Percentiles rank a stretch among this genome's conserved stretches.
Evolutionary conservation across 352 stramenopile genomes (phyloP).

Genomic region (Pythium rishiriense): DNA sequence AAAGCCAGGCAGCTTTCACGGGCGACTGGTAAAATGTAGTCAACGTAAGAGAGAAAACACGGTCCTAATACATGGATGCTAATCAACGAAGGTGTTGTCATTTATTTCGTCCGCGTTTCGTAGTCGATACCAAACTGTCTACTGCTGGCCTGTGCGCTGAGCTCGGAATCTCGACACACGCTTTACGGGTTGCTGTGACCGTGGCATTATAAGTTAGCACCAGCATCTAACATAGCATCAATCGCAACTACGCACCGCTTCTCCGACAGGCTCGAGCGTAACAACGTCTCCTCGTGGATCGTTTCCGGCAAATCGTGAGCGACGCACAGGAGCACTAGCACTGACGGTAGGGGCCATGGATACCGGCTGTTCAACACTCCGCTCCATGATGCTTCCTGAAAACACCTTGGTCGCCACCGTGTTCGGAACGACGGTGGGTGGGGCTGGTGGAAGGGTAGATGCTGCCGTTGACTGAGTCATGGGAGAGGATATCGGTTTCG

Average conservation of each 20-base stretch:
- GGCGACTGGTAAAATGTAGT: constrained; percentile 69
- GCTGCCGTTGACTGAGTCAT: background rate
- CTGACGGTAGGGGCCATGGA: background rate
- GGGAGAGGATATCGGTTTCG: constrained; percentile 10
- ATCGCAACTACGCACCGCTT: constrained; percentile 55
- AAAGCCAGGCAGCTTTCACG: constrained; percentile 70
- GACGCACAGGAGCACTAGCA: constrained; percentile 26
- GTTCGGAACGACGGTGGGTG: constrained; percentile 15
- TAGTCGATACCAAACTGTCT: too few species aligned
- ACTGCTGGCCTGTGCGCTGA: constrained; percentile 30
- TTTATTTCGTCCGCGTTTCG: background rate
- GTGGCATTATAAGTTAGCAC: too few species aligned
- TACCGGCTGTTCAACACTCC: constrained; percentile 32
- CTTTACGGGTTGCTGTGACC: constrained; percentile 73
- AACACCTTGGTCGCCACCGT: constrained; percentile 50
- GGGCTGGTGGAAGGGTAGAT: constrained; percentile 8
- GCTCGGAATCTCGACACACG: constrained; percentile 85
- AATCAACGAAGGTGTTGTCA: too few species aligned
- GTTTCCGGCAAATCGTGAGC: constrained; percentile 62
- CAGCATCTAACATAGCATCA: too few species aligned
- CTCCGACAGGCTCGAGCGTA: constrained; percentile 69
- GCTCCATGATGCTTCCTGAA: constrained; percentile 72
- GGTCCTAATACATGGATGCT: background rate
- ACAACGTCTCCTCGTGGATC: constrained; percentile 71
- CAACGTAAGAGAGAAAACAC: background rate